Conservation (phyloP, 2,329 filamentous ascomycete genomes). For the Albophoma yamanashiensis region DNA sequence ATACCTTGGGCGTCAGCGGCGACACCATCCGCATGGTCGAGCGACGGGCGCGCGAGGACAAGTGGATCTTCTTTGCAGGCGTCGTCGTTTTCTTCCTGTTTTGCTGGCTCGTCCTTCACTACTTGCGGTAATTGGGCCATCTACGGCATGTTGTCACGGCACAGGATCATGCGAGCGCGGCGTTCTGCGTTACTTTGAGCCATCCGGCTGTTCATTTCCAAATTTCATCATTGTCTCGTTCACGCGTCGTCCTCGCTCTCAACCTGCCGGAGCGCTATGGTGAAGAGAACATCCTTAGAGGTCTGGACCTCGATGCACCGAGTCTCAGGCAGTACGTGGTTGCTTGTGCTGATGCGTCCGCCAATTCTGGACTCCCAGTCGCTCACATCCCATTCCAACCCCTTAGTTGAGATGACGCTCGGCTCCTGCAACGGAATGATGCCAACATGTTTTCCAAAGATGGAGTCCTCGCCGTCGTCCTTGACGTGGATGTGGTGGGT, state of each 20-base stretch:
- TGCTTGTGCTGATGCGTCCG: slow-evolving; percentile 67
- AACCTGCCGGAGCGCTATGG: slow-evolving; percentile 47
- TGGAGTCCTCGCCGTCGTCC: slow-evolving; percentile 29
- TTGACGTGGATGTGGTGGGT: slow-evolving; percentile 58
- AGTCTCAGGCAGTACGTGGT: slow-evolving; percentile 53
- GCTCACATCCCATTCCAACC: slow-evolving; percentile 83
- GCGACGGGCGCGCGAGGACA: slow-evolving; percentile 82
- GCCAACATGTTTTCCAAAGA: slow-evolving; percentile 71
- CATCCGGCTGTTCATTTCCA: background rate
- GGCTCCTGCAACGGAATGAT: slow-evolving; percentile 77
- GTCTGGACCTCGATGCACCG: slow-evolving; percentile 53
- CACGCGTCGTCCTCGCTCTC: slow-evolving; percentile 23
- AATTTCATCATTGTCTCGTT: background rate
- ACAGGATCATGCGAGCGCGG: slow-evolving; percentile 4
- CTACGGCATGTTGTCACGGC: slow-evolving; percentile 1
- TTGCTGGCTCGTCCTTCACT: slow-evolving; percentile 85
- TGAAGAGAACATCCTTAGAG: slow-evolving; percentile 59
- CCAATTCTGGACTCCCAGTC: slow-evolving; percentile 73
- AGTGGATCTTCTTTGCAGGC: slow-evolving; percentile 92
- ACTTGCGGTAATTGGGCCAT: slow-evolving; percentile 39
- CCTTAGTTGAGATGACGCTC: slow-evolving; percentile 65
- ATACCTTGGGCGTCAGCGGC: slow-evolving; percentile 84
- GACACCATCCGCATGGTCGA: slow-evolving; percentile 98
- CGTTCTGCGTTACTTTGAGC: slow-evolving; percentile 1
- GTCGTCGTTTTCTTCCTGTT: slow-evolving; percentile 82